phyloP scores from a whole-genome alignment of 176 grass and related monocot species.

The Avena sativa region DNA sequence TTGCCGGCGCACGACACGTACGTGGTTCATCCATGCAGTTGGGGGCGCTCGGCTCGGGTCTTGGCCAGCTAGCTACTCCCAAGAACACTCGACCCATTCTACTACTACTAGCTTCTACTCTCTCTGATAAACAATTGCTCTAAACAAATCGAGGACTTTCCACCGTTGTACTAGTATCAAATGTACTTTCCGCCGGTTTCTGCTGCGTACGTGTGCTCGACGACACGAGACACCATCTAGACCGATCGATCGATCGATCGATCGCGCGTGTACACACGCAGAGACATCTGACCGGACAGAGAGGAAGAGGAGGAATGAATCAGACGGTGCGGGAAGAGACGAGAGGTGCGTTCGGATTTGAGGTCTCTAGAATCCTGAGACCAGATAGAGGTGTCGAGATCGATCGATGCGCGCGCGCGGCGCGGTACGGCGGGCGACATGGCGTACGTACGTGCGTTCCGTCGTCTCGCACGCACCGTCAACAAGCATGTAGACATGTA shows the following conservation, averaged over 20 bases:
- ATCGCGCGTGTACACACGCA: neutral
- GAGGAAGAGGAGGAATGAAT: neutral
- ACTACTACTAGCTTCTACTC: too few species aligned
- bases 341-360: too few species aligned
- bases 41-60: slow-evolving; percentile 30
- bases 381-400: too few species aligned
- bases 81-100: slow-evolving; percentile 10
- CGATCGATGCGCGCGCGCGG: too few species aligned
- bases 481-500: too few species aligned
- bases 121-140: neutral
- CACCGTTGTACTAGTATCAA: too few species aligned
- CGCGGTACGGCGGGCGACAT: too few species aligned
- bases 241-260: neutral
- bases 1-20: slow-evolving; percentile 1
- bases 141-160: neutral
- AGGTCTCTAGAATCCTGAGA: too few species aligned
- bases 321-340: too few species aligned
- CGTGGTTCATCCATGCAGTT: slow-evolving; percentile 18
- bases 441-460: too few species aligned
- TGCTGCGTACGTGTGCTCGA: neutral
- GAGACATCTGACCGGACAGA: neutral
- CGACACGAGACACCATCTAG: neutral
- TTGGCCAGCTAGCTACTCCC: slow-evolving; percentile 43
- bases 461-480: too few species aligned
- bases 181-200: neutral